Percentiles rank a stretch among this genome's conserved stretches.
Conservation (phyloP, 2,329 filamentous ascomycete genomes). For the Lachnellula subtilissima region DNA sequence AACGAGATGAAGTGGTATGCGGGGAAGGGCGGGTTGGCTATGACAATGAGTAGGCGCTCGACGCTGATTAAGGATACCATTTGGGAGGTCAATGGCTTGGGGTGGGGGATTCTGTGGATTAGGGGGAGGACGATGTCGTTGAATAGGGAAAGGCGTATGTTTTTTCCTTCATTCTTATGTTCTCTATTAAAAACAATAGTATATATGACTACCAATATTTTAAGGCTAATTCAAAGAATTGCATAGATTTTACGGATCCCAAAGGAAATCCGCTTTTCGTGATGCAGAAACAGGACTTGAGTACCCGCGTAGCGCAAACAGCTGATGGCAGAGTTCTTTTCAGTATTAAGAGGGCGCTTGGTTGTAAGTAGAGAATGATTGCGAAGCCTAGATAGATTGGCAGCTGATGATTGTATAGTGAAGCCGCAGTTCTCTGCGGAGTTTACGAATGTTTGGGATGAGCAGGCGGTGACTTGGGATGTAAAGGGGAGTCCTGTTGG, state of each 20-base stretch:
- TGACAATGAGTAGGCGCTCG: not conserved
- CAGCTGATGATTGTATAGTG: not conserved
- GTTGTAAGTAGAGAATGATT: not conserved
- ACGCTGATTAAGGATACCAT: slow-evolving; percentile 1
- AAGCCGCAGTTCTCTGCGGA: slow-evolving; percentile 1
- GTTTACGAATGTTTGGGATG: slow-evolving; percentile 7
- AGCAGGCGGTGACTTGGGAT: slow-evolving; percentile 3
- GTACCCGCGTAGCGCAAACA: not conserved
- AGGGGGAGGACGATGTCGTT: slow-evolving; percentile 1
- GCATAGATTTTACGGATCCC: slow-evolving; percentile 2
- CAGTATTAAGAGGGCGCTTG: not conserved
- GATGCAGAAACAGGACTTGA: slow-evolving; percentile 1
- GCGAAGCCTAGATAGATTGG: not conserved
- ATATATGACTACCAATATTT: not conserved
- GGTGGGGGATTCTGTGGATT: not conserved
- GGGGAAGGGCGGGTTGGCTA: slow-evolving; percentile 2
- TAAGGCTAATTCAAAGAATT: not conserved
- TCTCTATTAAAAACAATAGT: not conserved
- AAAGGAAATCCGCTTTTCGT: slow-evolving; percentile 3
- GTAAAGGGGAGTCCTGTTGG: not conserved
- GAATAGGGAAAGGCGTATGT: slow-evolving; percentile 4
- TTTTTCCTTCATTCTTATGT: not conserved
- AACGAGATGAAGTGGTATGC: slow-evolving; percentile 5
- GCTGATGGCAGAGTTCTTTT: slow-evolving; percentile 3
- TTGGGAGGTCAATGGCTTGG: slow-evolving; percentile 7